Evolutionary conservation across 768 basidiomycete species (phyloP), one percentile per base, ranked within the genome.

Genomic region (Boletus huronensis): DNA sequence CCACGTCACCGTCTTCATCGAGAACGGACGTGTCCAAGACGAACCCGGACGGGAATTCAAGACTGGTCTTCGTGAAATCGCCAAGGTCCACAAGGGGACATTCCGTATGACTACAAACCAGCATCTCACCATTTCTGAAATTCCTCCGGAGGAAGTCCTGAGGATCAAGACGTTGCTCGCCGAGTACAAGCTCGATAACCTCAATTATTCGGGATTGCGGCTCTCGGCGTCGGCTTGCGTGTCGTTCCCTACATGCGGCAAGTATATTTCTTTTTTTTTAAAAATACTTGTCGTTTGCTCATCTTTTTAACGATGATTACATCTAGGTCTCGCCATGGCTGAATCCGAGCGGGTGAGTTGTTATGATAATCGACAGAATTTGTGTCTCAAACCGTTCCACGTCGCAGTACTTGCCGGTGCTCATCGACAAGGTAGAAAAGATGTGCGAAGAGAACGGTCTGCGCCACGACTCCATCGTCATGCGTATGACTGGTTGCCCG

Each of bases 401-500:
- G 26, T 28, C 36, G 21, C 61, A 90, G 88, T 99, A 98, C 71
- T 77, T 99, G 13, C 97, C 96, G 16, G 64, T 98, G 14, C 84
- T 98, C 38, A 79, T 98, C 54, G 87, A 92, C 73, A 98, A 98
- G 74, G 88, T 98, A 17, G 96, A 99, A 76, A 84, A 85, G 73
- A 88, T 98, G 6, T 91, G 90, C 65, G 97, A 98, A 70, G 90
- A 94, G 69, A 88, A 85, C 62, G 96, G 96, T 19, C 77, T 98
- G 39, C 80, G 96, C 43, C 87, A 97, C 68, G 96, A 99, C 72
- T 85, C 89, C 3, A 96, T 98, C 60, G 84, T 98, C 56, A 98
- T 99, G 96, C 83, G 96, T 50, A 98, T 98, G 95, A 98, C 95
- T 16, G 96, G 96, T 47, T 98, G 95, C 62, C 92, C 92, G 3